These are phyloP conservation scores for Nymphaea thermarum DNA, from an alignment of 164 flowering plant genomes.

Conservation along the genomic window DNA sequence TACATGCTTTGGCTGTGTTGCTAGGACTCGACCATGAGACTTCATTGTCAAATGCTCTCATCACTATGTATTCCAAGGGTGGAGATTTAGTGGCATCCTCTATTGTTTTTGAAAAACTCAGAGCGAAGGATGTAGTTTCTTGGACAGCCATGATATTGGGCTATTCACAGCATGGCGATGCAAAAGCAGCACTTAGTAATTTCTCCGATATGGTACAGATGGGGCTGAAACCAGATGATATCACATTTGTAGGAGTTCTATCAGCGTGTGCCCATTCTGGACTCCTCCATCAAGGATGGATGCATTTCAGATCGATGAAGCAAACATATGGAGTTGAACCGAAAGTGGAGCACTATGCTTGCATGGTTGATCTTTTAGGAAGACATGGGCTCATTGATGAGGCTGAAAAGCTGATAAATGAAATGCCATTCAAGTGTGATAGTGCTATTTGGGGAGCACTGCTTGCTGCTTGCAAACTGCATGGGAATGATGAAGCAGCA, in stretches of 20 bases:
- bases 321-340: constrained; percentile 33
- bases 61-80: constrained; percentile 38
- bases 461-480: constrained; percentile 42
- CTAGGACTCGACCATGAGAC: constrained; percentile 36
- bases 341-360: constrained; percentile 39
- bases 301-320: constrained; percentile 31
- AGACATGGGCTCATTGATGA: constrained; percentile 37
- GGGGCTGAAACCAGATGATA: constrained; percentile 33
- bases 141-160: constrained; percentile 56
- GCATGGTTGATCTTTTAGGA: constrained; percentile 49
- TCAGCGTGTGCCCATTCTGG: constrained; percentile 57
- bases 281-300: constrained; percentile 35
- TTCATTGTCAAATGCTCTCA: constrained; percentile 29
- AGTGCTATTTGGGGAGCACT: constrained; percentile 36
- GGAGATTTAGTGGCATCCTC: constrained; percentile 39
- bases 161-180: constrained; percentile 44
- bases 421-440: constrained; percentile 37
- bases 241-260: constrained; percentile 48
- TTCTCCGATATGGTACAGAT: constrained; percentile 39
- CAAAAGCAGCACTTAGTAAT: constrained; percentile 21
- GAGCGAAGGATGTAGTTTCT: constrained; percentile 34
- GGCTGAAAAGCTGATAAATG: constrained; percentile 23
- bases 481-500: constrained; percentile 29
- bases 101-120: constrained; percentile 26
- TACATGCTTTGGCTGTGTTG: constrained; percentile 31